Percentiles rank a stretch among this genome's conserved stretches.
phyloP scores from a whole-genome alignment of 805 yeast species.

The Starmerella riodocensis region DNA sequence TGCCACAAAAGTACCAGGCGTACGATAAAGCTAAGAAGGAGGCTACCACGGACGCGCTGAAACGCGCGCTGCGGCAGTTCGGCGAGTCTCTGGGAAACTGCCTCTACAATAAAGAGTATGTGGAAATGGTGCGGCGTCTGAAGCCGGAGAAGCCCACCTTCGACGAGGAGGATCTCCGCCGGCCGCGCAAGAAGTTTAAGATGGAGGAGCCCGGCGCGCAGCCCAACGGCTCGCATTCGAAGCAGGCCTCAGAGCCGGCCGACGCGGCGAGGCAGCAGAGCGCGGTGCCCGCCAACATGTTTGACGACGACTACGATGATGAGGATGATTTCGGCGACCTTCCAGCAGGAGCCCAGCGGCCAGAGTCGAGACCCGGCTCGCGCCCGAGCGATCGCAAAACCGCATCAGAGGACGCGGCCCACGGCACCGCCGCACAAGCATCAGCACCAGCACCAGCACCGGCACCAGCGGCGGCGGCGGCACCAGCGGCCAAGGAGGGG shows the following conservation, averaged over 20 bases:
- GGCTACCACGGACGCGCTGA: slow-evolving; percentile 65
- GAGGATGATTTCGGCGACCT: slow-evolving; percentile 1
- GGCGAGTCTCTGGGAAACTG: slow-evolving; percentile 59
- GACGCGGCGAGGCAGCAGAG: no score
- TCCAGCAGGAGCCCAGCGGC: not conserved
- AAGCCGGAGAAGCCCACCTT: slow-evolving; percentile 10
- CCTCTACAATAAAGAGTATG: slow-evolving; percentile 27
- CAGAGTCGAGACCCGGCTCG: no score
- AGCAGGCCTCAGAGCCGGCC: no score
- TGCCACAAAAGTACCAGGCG: slow-evolving; percentile 35
- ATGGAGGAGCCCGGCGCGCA: not conserved
- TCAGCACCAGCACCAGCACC: no score
- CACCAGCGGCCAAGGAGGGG: not conserved
- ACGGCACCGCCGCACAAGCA: no score
- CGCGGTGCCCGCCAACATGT: not conserved
- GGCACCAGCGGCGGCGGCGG: not conserved
- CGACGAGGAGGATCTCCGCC: slow-evolving; percentile 18
- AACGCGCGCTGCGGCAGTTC: slow-evolving; percentile 65
- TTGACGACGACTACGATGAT: slow-evolving; percentile 6
- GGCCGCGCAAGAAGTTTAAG: slow-evolving; percentile 13
- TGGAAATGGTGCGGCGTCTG: slow-evolving; percentile 36
- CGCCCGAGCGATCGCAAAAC: no score
- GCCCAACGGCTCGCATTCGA: no score
- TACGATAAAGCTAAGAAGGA: slow-evolving; percentile 69
- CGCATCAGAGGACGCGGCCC: no score